These are phyloP conservation scores for Coleophoma crateriformis DNA, from an alignment of 2,329 filamentous ascomycete species.

Conservation along the genomic window DNA sequence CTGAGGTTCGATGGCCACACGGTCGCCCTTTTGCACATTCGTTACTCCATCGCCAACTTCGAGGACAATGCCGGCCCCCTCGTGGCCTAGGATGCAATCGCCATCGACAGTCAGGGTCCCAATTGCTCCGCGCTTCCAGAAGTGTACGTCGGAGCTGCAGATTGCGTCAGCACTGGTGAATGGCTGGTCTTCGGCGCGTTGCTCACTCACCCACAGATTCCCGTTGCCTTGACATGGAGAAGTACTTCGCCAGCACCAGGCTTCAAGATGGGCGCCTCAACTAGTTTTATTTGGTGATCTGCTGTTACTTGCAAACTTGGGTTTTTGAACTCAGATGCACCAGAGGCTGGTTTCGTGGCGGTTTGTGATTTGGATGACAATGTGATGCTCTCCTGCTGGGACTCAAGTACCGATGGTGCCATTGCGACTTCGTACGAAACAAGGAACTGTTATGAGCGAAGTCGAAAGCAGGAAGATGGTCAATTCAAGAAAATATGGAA, in stretches of 20 bases:
- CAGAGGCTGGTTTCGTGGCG: too few species aligned
- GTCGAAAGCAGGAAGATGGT: too few species aligned
- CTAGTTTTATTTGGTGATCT: conserved; percentile 50
- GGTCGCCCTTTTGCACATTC: conserved; percentile 47
- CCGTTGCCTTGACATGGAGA: conserved; percentile 55
- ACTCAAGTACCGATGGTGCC: too few species aligned
- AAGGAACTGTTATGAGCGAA: too few species aligned
- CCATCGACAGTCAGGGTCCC: conserved; percentile 56
- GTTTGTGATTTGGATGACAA: too few species aligned
- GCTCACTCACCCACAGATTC: conserved; percentile 49
- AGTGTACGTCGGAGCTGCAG: conserved; percentile 58
- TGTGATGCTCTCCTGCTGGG: too few species aligned
- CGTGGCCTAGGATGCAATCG: conserved; percentile 61
- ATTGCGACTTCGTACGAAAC: too few species aligned
- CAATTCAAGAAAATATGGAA: too few species aligned
- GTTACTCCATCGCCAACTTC: conserved; percentile 49
- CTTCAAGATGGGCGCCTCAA: conserved; percentile 50
- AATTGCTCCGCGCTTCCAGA: conserved; percentile 61
- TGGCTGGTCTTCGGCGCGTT: not conserved
- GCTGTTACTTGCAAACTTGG: conserved; percentile 53
- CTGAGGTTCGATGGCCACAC: conserved; percentile 62
- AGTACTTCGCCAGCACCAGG: conserved; percentile 49
- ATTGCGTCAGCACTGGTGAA: too few species aligned
- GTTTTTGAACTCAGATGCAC: conserved; percentile 27
- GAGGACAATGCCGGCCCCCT: conserved; percentile 56